Conservation (phyloP, 306 rosid genomes). For the Trifolium pratense region DNA sequence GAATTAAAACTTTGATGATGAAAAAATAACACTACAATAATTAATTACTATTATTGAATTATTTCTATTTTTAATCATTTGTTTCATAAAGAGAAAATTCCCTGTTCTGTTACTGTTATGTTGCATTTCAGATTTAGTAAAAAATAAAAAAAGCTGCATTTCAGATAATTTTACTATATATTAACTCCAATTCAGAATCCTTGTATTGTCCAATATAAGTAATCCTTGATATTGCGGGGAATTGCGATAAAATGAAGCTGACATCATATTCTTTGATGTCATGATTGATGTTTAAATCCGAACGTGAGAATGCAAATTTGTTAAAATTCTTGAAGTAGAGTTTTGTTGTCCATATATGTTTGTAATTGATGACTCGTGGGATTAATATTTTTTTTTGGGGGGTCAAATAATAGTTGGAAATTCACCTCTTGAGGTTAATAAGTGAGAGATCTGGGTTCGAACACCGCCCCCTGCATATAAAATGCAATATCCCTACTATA, state of each 20-base stretch:
- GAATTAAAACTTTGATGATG: background rate
- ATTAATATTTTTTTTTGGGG: too few species aligned
- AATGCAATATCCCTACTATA: too few species aligned
- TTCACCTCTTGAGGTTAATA: too few species aligned
- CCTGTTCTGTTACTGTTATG: slow-evolving; percentile 12
- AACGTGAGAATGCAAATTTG: background rate
- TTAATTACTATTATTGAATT: too few species aligned
- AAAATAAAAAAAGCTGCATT: too few species aligned
- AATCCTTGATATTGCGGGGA: background rate
- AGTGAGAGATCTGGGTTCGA: too few species aligned
- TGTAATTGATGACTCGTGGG: background rate
- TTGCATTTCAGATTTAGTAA: background rate
- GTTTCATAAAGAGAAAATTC: background rate
- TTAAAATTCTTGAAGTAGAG: background rate
- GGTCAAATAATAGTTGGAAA: too few species aligned
- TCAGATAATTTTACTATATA: slow-evolving; percentile 9
- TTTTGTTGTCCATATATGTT: background rate
- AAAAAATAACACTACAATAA: too few species aligned
- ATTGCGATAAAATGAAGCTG: background rate
- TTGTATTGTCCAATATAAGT: background rate
- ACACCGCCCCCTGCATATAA: too few species aligned
- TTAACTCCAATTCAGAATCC: background rate
- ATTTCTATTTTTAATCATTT: slow-evolving; percentile 2
- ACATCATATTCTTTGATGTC: background rate
- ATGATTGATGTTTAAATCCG: background rate